These are phyloP conservation scores for Starmerella stellata DNA, from an alignment of 805 yeast species.

Conservation along the genomic window DNA sequence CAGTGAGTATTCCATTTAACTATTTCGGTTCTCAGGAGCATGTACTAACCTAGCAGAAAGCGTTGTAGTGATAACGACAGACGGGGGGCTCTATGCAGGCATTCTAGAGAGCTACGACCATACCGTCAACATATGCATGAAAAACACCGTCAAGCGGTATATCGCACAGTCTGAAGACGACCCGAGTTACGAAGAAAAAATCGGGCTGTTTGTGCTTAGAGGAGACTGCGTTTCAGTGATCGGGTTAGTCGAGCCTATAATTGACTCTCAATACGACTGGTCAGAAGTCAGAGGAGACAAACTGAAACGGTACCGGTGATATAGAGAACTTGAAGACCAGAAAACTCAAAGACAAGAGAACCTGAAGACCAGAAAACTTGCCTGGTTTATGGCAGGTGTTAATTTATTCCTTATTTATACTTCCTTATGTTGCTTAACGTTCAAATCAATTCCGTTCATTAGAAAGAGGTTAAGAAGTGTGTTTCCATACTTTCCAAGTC, in stretches of 20 bases:
- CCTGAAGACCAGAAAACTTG: not conserved
- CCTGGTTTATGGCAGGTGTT: no score
- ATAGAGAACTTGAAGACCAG: not conserved
- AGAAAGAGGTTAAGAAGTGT: no score
- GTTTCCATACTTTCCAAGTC: no score
- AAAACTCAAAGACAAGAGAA: not conserved
- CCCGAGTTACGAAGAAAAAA: constrained; percentile 15
- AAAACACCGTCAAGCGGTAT: constrained; percentile 19
- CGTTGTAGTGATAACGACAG: constrained; percentile 22
- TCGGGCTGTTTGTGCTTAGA: constrained; percentile 24
- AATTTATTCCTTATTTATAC: no score
- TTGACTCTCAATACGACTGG: constrained; percentile 24
- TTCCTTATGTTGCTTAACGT: no score
- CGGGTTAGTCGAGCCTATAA: constrained; percentile 21
- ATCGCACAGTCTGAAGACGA: constrained; percentile 13
- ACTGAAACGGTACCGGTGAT: constrained; percentile 8
- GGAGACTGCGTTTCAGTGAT: constrained; percentile 24
- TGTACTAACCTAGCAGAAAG: constrained; percentile 16
- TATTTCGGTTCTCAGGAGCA: not conserved
- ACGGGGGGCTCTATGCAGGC: constrained; percentile 22
- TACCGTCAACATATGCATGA: constrained; percentile 22
- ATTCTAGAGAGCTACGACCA: constrained; percentile 25
- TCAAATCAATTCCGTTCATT: no score
- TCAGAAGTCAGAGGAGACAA: constrained; percentile 17
- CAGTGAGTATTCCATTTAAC: constrained; percentile 13